phyloP scores from a whole-genome alignment of 371 early-diverging fungal species.

The Mucor ambiguus region DNA sequence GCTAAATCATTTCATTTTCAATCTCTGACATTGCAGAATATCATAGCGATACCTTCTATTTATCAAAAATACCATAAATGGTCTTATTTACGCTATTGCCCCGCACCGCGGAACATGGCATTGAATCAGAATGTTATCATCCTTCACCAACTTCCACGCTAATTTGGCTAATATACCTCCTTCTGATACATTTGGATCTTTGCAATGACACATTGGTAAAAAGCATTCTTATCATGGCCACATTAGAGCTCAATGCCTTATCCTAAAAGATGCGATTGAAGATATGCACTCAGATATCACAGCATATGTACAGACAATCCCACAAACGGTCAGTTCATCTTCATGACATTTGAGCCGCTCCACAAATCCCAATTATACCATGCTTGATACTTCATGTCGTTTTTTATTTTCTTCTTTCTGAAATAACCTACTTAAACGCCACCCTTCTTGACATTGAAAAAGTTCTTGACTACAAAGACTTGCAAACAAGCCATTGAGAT shows the following conservation, averaged over 20 bases:
- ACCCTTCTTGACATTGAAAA: conserved; percentile 70
- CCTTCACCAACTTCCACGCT: neutral
- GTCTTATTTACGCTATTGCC: neutral
- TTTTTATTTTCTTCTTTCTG: neutral
- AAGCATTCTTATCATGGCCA: neutral
- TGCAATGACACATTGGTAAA: neutral
- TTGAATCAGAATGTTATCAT: neutral
- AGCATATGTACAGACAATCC: neutral
- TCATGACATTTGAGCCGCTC: neutral
- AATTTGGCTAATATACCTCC: neutral
- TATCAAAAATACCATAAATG: neutral
- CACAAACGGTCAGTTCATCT: neutral
- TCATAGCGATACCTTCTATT: neutral
- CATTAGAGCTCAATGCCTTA: neutral
- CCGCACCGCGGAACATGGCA: neutral
- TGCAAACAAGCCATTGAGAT: conserved; percentile 81
- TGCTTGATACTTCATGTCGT: neutral
- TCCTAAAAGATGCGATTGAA: neutral
- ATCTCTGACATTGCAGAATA: neutral
- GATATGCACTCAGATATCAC: neutral
- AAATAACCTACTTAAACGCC: conserved; percentile 38
- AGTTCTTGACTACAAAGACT: conserved; percentile 81
- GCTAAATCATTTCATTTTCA: neutral
- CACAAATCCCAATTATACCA: neutral
- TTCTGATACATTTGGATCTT: neutral